Conservation (phyloP, 345 rosid species). For the Psidium guajava region DNA sequence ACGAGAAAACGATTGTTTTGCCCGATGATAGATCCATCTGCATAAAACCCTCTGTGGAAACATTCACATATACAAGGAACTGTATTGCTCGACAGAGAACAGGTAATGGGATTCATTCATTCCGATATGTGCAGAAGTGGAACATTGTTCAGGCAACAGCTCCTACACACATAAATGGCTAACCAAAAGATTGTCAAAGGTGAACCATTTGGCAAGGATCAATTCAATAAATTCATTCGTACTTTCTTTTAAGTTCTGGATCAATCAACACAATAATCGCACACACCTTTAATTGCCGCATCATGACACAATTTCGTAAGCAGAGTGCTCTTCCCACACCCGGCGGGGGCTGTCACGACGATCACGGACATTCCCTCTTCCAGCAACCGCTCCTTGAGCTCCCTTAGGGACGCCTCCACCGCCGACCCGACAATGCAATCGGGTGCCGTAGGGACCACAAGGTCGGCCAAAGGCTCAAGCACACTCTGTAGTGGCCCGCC, state of each 20-base stretch:
- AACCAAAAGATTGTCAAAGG: neutral
- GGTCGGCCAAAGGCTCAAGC: neutral
- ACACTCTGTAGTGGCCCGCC: neutral
- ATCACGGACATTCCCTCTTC: neutral
- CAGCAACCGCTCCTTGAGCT: neutral
- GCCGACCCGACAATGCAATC: neutral
- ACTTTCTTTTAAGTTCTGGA: neutral
- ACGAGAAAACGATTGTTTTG: neutral
- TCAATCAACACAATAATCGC: neutral
- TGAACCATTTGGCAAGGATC: neutral
- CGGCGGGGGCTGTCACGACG: neutral
- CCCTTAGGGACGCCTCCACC: neutral
- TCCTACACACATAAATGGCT: neutral
- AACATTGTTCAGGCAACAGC: neutral
- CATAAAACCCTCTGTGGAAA: neutral
- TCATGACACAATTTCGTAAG: neutral
- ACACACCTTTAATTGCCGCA: neutral
- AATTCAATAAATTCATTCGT: neutral
- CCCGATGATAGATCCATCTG: neutral
- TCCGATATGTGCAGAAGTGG: too few species aligned
- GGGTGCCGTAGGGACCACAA: neutral
- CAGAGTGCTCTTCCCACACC: constrained; percentile 6
- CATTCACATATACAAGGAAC: neutral
- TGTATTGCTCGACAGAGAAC: neutral
- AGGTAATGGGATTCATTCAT: fast-evolving